These are phyloP conservation scores for Backusella westeae DNA, from an alignment of 192 early-diverging fungal species.

Conservation along the genomic window DNA sequence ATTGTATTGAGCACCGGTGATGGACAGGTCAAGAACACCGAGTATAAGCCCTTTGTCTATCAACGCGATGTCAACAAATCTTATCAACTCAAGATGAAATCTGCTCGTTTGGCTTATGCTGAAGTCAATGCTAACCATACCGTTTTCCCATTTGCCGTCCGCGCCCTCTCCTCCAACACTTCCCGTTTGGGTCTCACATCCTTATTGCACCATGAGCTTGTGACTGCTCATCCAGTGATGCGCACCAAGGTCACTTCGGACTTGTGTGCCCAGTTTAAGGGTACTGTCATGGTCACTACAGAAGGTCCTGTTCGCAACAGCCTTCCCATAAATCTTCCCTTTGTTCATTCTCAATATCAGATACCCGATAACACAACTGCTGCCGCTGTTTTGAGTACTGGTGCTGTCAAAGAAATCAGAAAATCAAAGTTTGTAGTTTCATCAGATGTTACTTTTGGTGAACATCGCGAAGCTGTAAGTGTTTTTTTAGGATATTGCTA, in stretches of 20 bases:
- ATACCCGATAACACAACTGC: conserved; percentile 36
- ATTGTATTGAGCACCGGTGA: conserved; percentile 65
- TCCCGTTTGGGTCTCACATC: conserved; percentile 69
- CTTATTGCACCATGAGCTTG: conserved; percentile 57
- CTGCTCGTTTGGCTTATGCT: conserved; percentile 59
- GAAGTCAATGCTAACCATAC: conserved; percentile 59
- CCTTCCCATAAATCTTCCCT: conserved; percentile 63
- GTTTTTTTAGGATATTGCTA: not conserved
- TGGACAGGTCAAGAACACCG: conserved; percentile 53
- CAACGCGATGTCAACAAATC: conserved; percentile 71
- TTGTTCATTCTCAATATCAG: conserved; percentile 68
- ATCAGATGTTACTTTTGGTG: conserved; percentile 35
- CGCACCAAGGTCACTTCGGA: conserved; percentile 48
- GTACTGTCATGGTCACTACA: conserved; percentile 62
- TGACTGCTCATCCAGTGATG: conserved; percentile 64
- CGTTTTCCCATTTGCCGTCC: conserved; percentile 76
- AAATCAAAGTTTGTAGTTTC: conserved; percentile 26
- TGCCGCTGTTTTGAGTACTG: conserved; percentile 23
- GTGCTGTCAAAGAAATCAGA: conserved; percentile 37
- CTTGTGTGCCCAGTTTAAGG: conserved; percentile 74
- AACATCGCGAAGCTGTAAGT: conserved; percentile 17
- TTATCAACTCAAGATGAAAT: conserved; percentile 70
- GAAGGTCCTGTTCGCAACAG: conserved; percentile 69
- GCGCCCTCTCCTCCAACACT: conserved; percentile 30
- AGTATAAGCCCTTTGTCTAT: conserved; percentile 59